Base-by-base conservation (phyloP, 768 basidiomycete species). In the Glaciozyma martinii region DNA sequence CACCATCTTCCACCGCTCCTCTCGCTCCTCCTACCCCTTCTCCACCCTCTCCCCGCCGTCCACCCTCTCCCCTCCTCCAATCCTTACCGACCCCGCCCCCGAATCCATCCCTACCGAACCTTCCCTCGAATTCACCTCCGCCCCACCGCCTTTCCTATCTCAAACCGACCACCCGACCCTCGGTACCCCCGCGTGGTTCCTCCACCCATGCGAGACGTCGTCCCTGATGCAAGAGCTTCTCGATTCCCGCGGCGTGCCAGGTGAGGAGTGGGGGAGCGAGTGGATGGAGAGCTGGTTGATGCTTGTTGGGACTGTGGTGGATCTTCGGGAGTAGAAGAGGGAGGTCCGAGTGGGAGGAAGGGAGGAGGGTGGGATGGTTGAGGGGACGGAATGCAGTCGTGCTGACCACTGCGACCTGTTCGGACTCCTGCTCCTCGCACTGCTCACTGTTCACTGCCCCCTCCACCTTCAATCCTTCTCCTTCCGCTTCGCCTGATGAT, bases 111-210 rank as follows among this genome's bases (percentile, higher is more conserved):
- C n/a, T n/a, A n/a, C n/a, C n/a, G n/a, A n/a, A n/a, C n/a, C n/a
- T n/a, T n/a, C n/a, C 23, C 29, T 25, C 47, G 47, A 47, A 8
- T 76, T 78, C 19, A 75, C 80, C 30, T 76, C 82, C 42, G 71
- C 74, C 9, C 83, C 84, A 23, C 71, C 90, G 71, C 88, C 91
- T 15, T 75, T 92, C 27, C 77, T 94, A 15, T 88, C 90, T 18
- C 89, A 90, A 71, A 88, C 88, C 13, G 91, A 94, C 63, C 91
- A 93, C 72, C 91, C 90, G 0, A 83, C 81, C 8, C 79, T 87
- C 37, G 86, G 84, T 27, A 83, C 78, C 3, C 85, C 86, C 13
- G 85, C 83, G 61, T 94, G 89, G 89, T 89, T 85, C 72, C 78
- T 94, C 46, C 91, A 94, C 74, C 91, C 91, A 15, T 94, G 91